phyloP scores from a whole-genome alignment of 768 basidiomycete genomes.

The Mycena albidolilacea region DNA sequence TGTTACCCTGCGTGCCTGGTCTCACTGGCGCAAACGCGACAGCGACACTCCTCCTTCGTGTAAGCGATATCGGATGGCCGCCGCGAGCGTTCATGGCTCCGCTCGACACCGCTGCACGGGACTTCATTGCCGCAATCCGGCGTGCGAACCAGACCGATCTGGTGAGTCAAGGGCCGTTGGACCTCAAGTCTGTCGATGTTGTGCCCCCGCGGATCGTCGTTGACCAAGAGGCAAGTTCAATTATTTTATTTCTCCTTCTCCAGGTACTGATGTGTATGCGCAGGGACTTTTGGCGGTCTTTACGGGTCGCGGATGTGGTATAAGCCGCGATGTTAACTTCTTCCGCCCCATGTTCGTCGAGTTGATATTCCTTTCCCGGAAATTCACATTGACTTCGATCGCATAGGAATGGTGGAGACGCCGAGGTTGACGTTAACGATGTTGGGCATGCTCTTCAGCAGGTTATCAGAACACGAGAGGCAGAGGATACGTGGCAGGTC shows the following conservation, averaged over 20 bases:
- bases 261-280: background rate
- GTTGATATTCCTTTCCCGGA: background rate
- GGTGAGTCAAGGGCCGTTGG: slow-evolving; percentile 43
- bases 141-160: slow-evolving; percentile 44
- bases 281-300: slow-evolving; percentile 49
- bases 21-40: slow-evolving; percentile 18
- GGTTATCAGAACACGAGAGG: slow-evolving; percentile 40
- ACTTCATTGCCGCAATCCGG: slow-evolving; percentile 43
- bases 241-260: background rate
- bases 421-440: slow-evolving; percentile 49
- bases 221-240: slow-evolving; percentile 42
- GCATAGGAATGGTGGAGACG: slow-evolving; percentile 45
- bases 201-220: slow-evolving; percentile 47
- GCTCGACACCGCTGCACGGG: slow-evolving; percentile 41
- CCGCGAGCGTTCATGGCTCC: slow-evolving; percentile 27
- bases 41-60: slow-evolving; percentile 28
- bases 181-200: slow-evolving; percentile 45
- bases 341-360: slow-evolving; percentile 46
- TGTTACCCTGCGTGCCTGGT: slow-evolving; percentile 15
- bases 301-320: slow-evolving; percentile 48
- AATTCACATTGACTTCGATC: background rate
- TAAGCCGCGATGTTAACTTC: slow-evolving; percentile 47
- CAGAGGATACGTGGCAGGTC: slow-evolving; percentile 48
- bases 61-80: slow-evolving; percentile 31
- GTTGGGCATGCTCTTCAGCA: slow-evolving; percentile 43